These are phyloP conservation scores for Prunus salicina DNA, from an alignment of 306 rosid genomes.

Conservation along the genomic window DNA sequence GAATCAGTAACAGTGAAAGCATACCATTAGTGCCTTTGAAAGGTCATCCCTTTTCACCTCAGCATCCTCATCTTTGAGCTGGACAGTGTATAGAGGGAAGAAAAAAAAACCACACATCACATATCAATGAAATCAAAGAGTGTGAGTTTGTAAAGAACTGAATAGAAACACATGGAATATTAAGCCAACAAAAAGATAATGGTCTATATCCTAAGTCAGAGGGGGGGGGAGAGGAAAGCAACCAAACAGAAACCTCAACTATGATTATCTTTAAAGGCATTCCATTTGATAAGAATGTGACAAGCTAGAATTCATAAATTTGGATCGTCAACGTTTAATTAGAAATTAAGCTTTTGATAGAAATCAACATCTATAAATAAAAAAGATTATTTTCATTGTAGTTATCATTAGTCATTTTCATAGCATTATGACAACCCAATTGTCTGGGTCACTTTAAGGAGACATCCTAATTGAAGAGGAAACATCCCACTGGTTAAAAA, in stretches of 20 bases:
- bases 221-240: background rate
- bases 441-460: background rate
- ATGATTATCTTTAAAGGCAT: background rate
- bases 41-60: slow-evolving; percentile 74
- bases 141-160: background rate
- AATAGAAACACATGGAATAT: background rate
- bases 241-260: background rate
- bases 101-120: slow-evolving; percentile 27
- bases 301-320: background rate
- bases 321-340: background rate
- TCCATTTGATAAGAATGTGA: background rate
- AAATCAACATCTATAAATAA: background rate
- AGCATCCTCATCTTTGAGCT: slow-evolving; percentile 62
- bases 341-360: too few species aligned
- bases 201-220: background rate
- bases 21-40: slow-evolving; percentile 81
- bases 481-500: background rate
- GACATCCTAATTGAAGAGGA: background rate
- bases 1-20: slow-evolving; percentile 22
- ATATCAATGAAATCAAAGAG: slow-evolving; percentile 21
- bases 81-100: slow-evolving; percentile 18
- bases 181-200: background rate
- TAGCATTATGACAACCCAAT: background rate
- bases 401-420: background rate
- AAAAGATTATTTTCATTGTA: too few species aligned